These are phyloP conservation scores for Pyrenopolyporus hunteri DNA, from an alignment of 495 filamentous ascomycete species.

Conservation along the genomic window DNA sequence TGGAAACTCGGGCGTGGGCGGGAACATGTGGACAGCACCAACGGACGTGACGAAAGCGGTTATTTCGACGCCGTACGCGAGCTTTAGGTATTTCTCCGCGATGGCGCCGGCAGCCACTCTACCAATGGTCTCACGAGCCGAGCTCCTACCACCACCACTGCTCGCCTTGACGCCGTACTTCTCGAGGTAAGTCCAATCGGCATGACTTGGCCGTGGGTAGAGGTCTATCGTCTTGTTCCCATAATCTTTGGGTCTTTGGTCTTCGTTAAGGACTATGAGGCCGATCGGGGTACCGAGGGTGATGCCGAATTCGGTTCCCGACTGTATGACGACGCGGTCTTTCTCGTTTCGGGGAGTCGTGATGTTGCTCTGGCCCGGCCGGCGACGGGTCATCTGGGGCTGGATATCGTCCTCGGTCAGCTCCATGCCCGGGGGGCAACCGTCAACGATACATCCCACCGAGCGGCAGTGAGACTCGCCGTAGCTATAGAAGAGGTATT, in stretches of 20 bases:
- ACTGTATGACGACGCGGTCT: constrained; percentile 90
- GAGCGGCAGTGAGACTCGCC: constrained; percentile 90
- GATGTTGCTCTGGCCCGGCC: constrained; percentile 88
- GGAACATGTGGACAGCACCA: constrained; percentile 81
- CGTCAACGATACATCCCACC: constrained; percentile 90
- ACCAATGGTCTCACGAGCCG: constrained; percentile 91
- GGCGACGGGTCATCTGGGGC: constrained; percentile 88
- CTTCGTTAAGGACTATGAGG: constrained; percentile 87
- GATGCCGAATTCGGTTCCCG: constrained; percentile 89
- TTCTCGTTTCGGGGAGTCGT: constrained; percentile 94
- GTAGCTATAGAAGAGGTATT: constrained; percentile 60
- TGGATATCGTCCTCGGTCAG: constrained; percentile 92
- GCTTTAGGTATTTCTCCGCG: constrained; percentile 87
- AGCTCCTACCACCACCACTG: constrained; percentile 89
- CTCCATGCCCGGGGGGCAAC: constrained; percentile 85
- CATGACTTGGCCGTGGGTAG: constrained; percentile 91
- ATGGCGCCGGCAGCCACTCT: constrained; percentile 95
- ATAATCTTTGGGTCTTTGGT: constrained; percentile 95
- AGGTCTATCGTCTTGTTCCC: constrained; percentile 87
- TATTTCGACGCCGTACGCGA: constrained; percentile 86
- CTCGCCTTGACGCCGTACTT: constrained; percentile 97
- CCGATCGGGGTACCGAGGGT: constrained; percentile 93
- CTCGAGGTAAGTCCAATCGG: constrained; percentile 95
- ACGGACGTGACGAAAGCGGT: constrained; percentile 90
- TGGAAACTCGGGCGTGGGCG: constrained; percentile 76